Evolutionary conservation across 495 filamentous ascomycete genomes (phyloP).

Genomic region (Halenospora varia): DNA sequence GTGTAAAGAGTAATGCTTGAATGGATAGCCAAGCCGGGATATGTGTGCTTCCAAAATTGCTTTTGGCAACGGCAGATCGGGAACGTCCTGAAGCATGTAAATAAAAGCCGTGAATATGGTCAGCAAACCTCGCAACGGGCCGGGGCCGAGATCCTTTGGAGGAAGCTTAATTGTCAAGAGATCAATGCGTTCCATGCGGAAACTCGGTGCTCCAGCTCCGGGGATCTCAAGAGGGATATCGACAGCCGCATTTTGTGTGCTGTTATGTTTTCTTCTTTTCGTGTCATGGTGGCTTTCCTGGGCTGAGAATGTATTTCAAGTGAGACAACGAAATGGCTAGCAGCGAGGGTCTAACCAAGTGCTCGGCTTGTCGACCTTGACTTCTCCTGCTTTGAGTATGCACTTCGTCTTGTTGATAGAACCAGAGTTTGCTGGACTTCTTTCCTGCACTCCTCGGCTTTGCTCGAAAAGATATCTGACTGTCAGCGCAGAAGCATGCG

Average conservation of each 20-base stretch:
- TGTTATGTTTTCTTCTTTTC: not conserved
- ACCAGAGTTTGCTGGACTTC: not conserved
- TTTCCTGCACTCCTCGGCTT: not conserved
- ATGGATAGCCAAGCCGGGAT: slow-evolving; percentile 2
- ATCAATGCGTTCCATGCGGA: not conserved
- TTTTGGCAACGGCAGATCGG: not conserved
- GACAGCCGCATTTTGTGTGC: not conserved
- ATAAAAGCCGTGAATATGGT: not conserved
- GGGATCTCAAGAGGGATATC: not conserved
- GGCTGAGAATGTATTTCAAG: not conserved
- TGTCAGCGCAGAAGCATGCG: too few relatives aligned
- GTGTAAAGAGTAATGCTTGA: too few relatives aligned
- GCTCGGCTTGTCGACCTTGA: not conserved
- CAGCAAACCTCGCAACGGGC: not conserved
- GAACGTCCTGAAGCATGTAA: not conserved
- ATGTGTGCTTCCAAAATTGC: not conserved
- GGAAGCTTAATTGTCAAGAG: not conserved
- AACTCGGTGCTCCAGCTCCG: not conserved
- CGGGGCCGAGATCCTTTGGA: not conserved
- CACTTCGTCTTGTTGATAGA: not conserved
- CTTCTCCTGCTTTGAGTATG: not conserved
- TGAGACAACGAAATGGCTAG: not conserved
- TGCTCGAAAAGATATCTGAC: not conserved
- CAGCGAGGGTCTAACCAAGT: not conserved
- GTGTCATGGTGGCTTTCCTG: not conserved